Base-by-base conservation (phyloP, 2,329 filamentous ascomycete genomes). In the Exophiala sp. region DNA sequence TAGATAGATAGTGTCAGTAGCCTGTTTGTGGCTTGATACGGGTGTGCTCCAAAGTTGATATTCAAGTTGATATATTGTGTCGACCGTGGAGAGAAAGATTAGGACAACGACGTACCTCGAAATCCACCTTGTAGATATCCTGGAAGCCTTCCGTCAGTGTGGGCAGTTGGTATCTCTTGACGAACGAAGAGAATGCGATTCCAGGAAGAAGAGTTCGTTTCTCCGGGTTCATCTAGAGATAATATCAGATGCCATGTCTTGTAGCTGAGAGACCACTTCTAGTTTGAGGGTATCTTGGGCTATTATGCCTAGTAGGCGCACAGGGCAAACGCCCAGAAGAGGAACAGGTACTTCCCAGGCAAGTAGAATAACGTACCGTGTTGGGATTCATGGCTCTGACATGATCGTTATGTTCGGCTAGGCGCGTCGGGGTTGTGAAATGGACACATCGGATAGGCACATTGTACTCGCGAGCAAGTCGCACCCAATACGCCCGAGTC, bases 341-440 rank as follows among this genome's bases (percentile, higher is more conserved):
- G 7, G 14, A 19, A 7, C 30, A 19, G n/a, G n/a, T n/a, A n/a
- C n/a, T n/a, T n/a, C n/a, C n/a, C n/a, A n/a, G n/a, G n/a, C n/a
- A n/a, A 11, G 34, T 6, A 37, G n/a, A 7, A 18, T 19, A 3
- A 54, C 54, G 24, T 54, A 57, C 54, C 32, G 46, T 57, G 41
- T 63, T 59, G 45, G 66, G 65, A 56, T 74, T 79, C 58, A 90
- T 72, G 1, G 88, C 81, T 53, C 93, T 80, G 42, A 95, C 86
- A 1, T 79, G 80, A 64, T 95, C 86, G 64, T 98, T 98, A 70
- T 98, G 93, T 65, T 89, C 82, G 66, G 79, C 81, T 7, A 95
- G 65, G 37, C 78, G 75, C 21, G 81, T 67, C 1, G 82, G 74
- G 10, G 88, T 85, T 44, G 83, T 85, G 71, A 98, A 93, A 68